phyloP scores from a whole-genome alignment of 441 rosid species.

The Manihot esculenta region DNA sequence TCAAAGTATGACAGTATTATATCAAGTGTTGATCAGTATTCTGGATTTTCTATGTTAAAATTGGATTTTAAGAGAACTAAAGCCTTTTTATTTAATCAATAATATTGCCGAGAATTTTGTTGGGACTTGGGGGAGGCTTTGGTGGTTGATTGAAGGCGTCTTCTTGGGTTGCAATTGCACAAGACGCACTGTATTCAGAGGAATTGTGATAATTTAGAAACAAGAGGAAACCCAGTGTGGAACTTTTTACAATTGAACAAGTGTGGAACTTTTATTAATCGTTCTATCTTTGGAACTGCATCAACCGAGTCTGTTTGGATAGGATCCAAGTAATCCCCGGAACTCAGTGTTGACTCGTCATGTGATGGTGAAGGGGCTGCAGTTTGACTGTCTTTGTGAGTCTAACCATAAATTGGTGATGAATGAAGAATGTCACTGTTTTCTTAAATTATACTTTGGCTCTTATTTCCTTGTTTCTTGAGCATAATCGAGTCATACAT shows the following conservation, averaged over 20 bases:
- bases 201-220: not conserved
- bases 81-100: not conserved
- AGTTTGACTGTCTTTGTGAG: not conserved
- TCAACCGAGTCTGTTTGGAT: not conserved
- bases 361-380: not conserved
- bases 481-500: not conserved
- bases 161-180: not conserved
- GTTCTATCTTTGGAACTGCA: conserved; percentile 3
- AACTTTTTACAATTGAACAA: not conserved
- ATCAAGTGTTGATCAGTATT: not conserved
- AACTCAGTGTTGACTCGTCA: not conserved
- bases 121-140: not conserved
- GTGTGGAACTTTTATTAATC: too few species aligned
- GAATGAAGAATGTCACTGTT: not conserved
- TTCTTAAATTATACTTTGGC: not conserved
- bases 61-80: not conserved
- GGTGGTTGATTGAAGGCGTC: conserved; percentile 7
- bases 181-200: not conserved
- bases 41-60: not conserved
- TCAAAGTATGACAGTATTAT: not conserved
- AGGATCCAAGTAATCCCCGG: not conserved
- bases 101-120: not conserved
- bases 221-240: not conserved
- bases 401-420: not conserved
- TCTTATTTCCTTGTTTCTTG: not conserved